phyloP scores from a whole-genome alignment of 75 land plant species.

The Selaginella moellendorffii region DNA sequence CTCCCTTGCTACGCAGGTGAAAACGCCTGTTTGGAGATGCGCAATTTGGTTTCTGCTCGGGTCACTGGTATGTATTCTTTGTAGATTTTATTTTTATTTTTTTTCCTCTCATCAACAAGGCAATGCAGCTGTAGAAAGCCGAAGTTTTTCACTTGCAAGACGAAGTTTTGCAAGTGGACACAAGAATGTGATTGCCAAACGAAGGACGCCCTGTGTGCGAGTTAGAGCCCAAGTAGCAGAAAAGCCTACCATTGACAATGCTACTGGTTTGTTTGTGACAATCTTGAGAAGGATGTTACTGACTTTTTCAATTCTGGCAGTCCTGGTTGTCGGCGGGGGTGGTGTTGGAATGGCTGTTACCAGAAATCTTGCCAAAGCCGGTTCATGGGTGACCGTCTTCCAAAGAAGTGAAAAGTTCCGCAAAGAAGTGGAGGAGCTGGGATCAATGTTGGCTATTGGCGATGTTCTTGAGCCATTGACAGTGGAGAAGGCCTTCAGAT shows the following conservation, averaged over 20 bases:
- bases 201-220: too few relatives aligned
- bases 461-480: slow-evolving; percentile 31
- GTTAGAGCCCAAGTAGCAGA: background rate
- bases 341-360: slow-evolving; percentile 38
- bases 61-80: too few relatives aligned
- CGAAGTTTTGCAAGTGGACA: too few relatives aligned
- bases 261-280: background rate
- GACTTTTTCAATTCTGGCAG: slow-evolving; percentile 12
- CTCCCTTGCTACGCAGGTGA: too few relatives aligned
- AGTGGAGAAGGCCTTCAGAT: slow-evolving; percentile 27
- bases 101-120: too few relatives aligned
- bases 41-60: too few relatives aligned
- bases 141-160: too few relatives aligned
- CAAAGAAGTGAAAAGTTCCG: slow-evolving; percentile 39
- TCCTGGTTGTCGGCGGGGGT: slow-evolving; percentile 43
- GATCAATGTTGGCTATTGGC: slow-evolving; percentile 39
- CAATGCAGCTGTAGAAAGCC: too few relatives aligned
- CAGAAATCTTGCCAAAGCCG: slow-evolving; percentile 28
- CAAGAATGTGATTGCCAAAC: too few relatives aligned
- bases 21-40: too few relatives aligned
- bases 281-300: too few relatives aligned
- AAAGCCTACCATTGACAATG: background rate
- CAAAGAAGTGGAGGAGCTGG: slow-evolving; percentile 32
- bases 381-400: slow-evolving; percentile 42
- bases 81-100: too few relatives aligned